Evolutionary conservation across 192 early-diverging fungal genomes (phyloP), one percentile per base, ranked within the genome.

Genomic region (Fimicolochytrium jonesii): DNA sequence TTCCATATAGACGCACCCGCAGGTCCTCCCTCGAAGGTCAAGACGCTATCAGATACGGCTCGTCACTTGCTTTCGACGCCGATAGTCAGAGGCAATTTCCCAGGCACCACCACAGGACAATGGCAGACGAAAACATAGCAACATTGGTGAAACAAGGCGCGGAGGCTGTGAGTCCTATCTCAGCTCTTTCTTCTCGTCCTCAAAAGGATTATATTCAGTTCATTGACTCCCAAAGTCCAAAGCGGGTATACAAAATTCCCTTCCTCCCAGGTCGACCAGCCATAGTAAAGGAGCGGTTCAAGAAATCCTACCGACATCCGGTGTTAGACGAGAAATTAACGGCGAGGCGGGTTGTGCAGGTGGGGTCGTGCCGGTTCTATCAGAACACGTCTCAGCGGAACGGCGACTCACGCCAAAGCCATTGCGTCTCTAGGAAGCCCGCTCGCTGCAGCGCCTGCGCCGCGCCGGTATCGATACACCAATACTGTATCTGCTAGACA

Each of bases 211-310:
- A 51, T 47, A 10, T 20, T 23, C 42, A 6, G 28, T 5, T 48
- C 0, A 17, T 34, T 4, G 20, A 43, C 4, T 6, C 49, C 13
- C 6, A 41, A 33, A 5, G 1, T 44, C 6, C 13, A 6, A 15
- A 93, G 90, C 83, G 89, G 11, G 87, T 97, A 15, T 93, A 86
- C 73, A 77, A 79, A 30, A 74, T 81, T 17, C 72, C 81, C 3
- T 88, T 90, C 64, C 79, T 78, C 36, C 75, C 77, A 11, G 61
- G 76, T 11, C 69, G 68, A 11, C 75, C 76, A 32, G 72, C 72
- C 25, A 87, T 99, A 30, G 88, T 88, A 56, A 99, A 99, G 66
- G 88, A 99, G 71, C 82, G 97, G 22, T 97, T 96, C 73, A 80
- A 79, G 32, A 99, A 99, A 67, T 76, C 82, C 1, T 97, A 97